Evolutionary conservation across 2,329 filamentous ascomycete species (phyloP).

Genomic region (Ceratocystis ficicola): DNA sequence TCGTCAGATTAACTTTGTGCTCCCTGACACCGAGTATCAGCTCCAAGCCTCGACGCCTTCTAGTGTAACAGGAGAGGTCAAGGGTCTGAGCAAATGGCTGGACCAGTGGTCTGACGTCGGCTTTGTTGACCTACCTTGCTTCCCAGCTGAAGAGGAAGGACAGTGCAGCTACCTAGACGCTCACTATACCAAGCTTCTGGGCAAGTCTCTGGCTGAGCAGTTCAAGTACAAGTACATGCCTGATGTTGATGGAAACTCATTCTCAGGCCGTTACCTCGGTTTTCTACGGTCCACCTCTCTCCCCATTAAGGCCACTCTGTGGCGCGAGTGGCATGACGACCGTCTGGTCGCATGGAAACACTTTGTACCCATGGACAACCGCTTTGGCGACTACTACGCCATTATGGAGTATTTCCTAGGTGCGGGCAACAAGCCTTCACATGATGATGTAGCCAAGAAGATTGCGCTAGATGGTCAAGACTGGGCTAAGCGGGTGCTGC

Average conservation of each 20-base stretch:
- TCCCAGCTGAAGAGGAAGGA: conserved; percentile 33
- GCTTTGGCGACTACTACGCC: conserved; percentile 58
- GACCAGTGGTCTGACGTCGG: conserved; percentile 38
- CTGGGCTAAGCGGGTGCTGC: conserved; percentile 57
- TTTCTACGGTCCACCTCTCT: conserved; percentile 59
- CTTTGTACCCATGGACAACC: conserved; percentile 67
- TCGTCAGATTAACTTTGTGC: conserved; percentile 40
- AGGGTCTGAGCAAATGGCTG: conserved; percentile 40
- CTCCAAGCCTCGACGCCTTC: conserved; percentile 26
- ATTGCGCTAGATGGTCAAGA: conserved; percentile 54
- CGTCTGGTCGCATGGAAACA: conserved; percentile 66
- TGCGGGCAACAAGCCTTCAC: conserved; percentile 31
- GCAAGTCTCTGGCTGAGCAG: conserved; percentile 34
- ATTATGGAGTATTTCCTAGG: conserved; percentile 60
- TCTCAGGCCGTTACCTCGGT: conserved; percentile 54
- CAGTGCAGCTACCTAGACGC: conserved; percentile 72
- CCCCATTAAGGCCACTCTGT: conserved; percentile 67
- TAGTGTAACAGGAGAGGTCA: conserved; percentile 27
- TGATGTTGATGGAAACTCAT: conserved; percentile 65
- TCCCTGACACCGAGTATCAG: conserved; percentile 39
- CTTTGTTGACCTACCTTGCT: conserved; percentile 45
- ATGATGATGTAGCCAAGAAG: conserved; percentile 40
- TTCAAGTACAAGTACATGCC: conserved; percentile 56
- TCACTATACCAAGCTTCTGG: conserved; percentile 60
- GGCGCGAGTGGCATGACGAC: conserved; percentile 68